Evolutionary conservation across 1,139 yeast species (phyloP).

Genomic region (Blastobotrys petasosporus): DNA sequence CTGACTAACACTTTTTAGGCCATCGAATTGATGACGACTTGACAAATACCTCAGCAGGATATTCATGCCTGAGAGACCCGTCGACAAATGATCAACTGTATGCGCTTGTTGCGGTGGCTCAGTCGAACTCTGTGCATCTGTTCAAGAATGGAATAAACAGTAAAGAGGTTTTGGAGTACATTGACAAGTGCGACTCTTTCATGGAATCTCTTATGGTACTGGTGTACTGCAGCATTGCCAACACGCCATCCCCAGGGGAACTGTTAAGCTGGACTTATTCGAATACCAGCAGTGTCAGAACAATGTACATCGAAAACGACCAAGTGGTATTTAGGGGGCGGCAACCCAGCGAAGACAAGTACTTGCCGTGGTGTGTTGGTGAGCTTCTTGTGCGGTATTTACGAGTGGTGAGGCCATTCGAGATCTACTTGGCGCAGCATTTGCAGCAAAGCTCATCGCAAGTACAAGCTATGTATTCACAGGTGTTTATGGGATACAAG

Average conservation of each 20-base stretch:
- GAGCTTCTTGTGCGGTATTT: constrained; percentile 8
- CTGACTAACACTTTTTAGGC: neutral
- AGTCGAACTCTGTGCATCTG: constrained; percentile 1
- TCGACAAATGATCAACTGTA: constrained; percentile 1
- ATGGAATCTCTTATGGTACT: constrained; percentile 5
- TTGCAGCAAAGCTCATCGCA: neutral
- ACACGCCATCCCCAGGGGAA: constrained; percentile 9
- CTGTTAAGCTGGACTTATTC: constrained; percentile 3
- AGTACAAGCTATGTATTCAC: constrained; percentile 5
- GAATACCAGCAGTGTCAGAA: neutral
- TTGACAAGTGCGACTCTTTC: constrained; percentile 3
- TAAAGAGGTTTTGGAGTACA: constrained; percentile 3
- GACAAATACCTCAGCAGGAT: neutral
- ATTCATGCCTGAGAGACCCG: constrained; percentile 3
- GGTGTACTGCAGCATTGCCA: constrained; percentile 7
- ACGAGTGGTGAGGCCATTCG: constrained; percentile 8
- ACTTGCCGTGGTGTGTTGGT: constrained; percentile 8
- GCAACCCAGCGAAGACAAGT: neutral
- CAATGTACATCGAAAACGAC: constrained; percentile 1
- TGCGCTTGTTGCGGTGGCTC: neutral
- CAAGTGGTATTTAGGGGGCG: constrained; percentile 1
- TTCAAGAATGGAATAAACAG: constrained; percentile 2
- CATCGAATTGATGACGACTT: constrained; percentile 3
- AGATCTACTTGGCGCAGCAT: constrained; percentile 7
- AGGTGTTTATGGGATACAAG: constrained; percentile 3